phyloP scores from a whole-genome alignment of 192 early-diverging fungal species.

The Coemansia sp. region DNA sequence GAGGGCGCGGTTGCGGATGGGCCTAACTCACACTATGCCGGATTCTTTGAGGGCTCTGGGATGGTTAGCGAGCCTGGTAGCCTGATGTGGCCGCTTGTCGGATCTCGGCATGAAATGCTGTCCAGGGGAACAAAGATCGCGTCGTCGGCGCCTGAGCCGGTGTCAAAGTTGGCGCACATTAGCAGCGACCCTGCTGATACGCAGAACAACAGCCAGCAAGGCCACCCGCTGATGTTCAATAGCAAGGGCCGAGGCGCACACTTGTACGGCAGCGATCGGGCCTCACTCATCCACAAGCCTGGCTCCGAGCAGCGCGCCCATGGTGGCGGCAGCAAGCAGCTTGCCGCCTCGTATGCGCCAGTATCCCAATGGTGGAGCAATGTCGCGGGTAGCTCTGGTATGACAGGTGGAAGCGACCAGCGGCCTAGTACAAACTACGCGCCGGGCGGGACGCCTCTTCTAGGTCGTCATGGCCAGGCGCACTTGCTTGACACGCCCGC shows the following conservation, averaged over 20 bases:
- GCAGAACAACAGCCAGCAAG: neutral
- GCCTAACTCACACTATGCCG: slow-evolving; percentile 12
- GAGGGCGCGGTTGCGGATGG: slow-evolving; percentile 34
- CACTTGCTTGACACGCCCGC: slow-evolving; percentile 2
- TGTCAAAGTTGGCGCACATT: slow-evolving; percentile 21
- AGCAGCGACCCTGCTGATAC: slow-evolving; percentile 6
- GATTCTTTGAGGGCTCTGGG: slow-evolving; percentile 17
- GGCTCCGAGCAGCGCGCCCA: neutral
- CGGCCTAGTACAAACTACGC: neutral
- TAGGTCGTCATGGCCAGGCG: neutral
- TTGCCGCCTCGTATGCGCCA: slow-evolving; percentile 26
- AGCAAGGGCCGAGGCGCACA: slow-evolving; percentile 19
- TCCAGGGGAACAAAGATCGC: slow-evolving; percentile 20
- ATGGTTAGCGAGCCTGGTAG: slow-evolving; percentile 26
- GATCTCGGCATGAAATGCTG: slow-evolving; percentile 6
- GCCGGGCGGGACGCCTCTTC: neutral
- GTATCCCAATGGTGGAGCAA: slow-evolving; percentile 15
- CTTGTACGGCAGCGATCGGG: slow-evolving; percentile 9
- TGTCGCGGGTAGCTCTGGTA: neutral
- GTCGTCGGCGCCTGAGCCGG: slow-evolving; percentile 47
- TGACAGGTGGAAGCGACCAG: neutral
- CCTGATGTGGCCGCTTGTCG: slow-evolving; percentile 30
- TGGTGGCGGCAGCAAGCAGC: slow-evolving; percentile 14
- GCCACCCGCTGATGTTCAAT: slow-evolving; percentile 25
- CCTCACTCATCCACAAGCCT: neutral